These are phyloP conservation scores for Porphyrellus cyaneotinctus DNA, from an alignment of 768 basidiomycete genomes.

Conservation along the genomic window DNA sequence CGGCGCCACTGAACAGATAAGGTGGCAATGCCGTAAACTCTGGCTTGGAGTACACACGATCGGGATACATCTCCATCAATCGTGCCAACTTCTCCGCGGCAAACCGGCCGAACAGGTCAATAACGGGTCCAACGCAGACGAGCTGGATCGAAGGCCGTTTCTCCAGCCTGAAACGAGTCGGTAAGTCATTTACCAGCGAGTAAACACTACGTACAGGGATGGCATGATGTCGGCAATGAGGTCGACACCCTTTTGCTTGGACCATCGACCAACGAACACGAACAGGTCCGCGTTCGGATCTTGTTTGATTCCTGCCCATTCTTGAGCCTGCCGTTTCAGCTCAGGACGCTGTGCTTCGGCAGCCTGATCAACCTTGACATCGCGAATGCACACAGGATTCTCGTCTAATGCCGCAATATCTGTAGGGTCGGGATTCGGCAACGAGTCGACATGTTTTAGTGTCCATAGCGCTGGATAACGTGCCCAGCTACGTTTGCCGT, in stretches of 20 bases:
- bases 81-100: conserved; percentile 91
- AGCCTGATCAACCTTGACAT: conserved; percentile 71
- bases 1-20: conserved; percentile 90
- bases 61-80: conserved; percentile 93
- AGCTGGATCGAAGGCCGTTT: conserved; percentile 85
- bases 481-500: conserved; percentile 95
- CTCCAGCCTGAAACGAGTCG: conserved; percentile 52
- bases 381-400: conserved; percentile 62
- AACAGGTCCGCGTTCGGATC: conserved; percentile 88
- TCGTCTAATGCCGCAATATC: conserved; percentile 93
- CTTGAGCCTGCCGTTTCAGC: conserved; percentile 86
- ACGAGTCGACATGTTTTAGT: conserved; percentile 88
- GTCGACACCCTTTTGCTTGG: conserved; percentile 98
- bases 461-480: conserved; percentile 97
- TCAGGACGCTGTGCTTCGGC: conserved; percentile 92
- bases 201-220: conserved; percentile 51
- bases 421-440: conserved; percentile 92
- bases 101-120: conserved; percentile 92
- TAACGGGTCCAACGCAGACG: conserved; percentile 89
- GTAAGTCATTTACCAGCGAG: neutral
- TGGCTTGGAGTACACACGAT: conserved; percentile 92
- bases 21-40: conserved; percentile 94
- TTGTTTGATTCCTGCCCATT: conserved; percentile 92
- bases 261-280: conserved; percentile 97
- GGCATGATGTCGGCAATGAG: conserved; percentile 96